Conservation (phyloP, 2,329 filamentous ascomycete species). For the Thielaviopsis populi region DNA sequence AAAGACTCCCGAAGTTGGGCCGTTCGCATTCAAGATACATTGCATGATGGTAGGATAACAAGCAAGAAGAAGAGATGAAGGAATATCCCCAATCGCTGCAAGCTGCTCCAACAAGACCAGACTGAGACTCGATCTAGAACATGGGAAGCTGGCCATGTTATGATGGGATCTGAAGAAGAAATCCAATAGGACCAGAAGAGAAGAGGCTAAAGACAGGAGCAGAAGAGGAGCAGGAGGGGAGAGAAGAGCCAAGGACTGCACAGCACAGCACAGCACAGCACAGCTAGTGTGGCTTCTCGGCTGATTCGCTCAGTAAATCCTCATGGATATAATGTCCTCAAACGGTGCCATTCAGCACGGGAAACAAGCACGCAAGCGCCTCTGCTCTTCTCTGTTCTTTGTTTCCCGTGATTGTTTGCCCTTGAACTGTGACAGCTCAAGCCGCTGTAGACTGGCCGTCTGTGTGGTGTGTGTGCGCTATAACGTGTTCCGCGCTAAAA, state of each 20-base stretch:
- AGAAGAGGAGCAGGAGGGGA: neutral
- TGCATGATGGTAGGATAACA: neutral
- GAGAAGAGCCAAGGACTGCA: neutral
- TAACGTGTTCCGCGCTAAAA: neutral
- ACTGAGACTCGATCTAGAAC: neutral
- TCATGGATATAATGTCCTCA: neutral
- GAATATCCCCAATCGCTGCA: neutral
- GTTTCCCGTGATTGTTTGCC: neutral
- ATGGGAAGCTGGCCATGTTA: neutral
- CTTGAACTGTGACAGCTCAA: neutral
- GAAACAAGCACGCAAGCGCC: neutral
- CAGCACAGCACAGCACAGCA: neutral
- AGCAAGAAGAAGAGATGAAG: neutral
- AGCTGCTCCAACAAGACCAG: neutral
- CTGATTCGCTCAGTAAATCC: neutral
- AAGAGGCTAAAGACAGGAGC: neutral
- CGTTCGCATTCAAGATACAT: neutral
- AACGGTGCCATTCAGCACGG: neutral
- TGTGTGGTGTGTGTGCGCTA: too few species aligned
- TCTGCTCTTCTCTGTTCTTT: too few species aligned
- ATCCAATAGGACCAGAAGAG: neutral
- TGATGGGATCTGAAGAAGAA: neutral
- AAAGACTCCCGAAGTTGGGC: slow-evolving; percentile 2
- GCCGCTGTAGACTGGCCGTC: neutral
- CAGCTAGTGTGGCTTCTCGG: neutral